These are phyloP conservation scores for Diaporthe australafricana DNA, from an alignment of 2,329 filamentous ascomycete species.

Conservation along the genomic window DNA sequence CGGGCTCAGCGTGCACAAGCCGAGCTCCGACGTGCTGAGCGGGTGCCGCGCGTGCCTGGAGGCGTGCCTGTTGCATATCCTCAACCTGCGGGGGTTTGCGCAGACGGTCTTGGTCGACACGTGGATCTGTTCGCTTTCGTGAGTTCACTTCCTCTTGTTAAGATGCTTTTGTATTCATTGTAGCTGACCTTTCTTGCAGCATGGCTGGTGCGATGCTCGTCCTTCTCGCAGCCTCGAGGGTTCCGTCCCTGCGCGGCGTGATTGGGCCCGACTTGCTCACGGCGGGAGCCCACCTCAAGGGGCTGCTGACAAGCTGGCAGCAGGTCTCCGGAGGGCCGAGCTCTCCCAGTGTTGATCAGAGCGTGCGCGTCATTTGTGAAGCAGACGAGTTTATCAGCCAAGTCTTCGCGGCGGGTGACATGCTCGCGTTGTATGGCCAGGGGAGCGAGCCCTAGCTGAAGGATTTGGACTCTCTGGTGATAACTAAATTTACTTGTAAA, in stretches of 20 bases:
- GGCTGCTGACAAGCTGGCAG: constrained; percentile 56
- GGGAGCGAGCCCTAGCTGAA: neutral
- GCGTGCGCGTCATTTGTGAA: constrained; percentile 57
- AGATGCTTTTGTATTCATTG: neutral
- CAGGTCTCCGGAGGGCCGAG: constrained; percentile 49
- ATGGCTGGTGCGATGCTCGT: constrained; percentile 64
- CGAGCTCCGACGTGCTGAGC: constrained; percentile 49
- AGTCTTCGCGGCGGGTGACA: constrained; percentile 43
- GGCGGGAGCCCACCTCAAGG: constrained; percentile 55
- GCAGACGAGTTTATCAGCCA: constrained; percentile 55
- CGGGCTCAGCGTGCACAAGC: constrained; percentile 38
- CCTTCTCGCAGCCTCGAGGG: constrained; percentile 56
- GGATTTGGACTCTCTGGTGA: neutral
- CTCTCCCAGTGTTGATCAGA: constrained; percentile 60
- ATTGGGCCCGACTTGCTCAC: constrained; percentile 52
- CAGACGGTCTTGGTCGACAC: constrained; percentile 65
- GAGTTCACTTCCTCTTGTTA: constrained; percentile 39
- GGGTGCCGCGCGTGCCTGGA: constrained; percentile 59
- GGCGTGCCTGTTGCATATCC: constrained; percentile 60
- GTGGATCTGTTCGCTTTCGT: constrained; percentile 67
- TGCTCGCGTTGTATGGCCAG: constrained; percentile 28
- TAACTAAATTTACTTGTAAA: neutral
- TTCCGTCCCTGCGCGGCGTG: constrained; percentile 51
- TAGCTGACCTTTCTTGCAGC: constrained; percentile 41
- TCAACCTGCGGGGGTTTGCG: constrained; percentile 58